Evolutionary conservation across 192 early-diverging fungal genomes (phyloP), one percentile per base, ranked within the genome.

Genomic region (Coemansia sp.): DNA sequence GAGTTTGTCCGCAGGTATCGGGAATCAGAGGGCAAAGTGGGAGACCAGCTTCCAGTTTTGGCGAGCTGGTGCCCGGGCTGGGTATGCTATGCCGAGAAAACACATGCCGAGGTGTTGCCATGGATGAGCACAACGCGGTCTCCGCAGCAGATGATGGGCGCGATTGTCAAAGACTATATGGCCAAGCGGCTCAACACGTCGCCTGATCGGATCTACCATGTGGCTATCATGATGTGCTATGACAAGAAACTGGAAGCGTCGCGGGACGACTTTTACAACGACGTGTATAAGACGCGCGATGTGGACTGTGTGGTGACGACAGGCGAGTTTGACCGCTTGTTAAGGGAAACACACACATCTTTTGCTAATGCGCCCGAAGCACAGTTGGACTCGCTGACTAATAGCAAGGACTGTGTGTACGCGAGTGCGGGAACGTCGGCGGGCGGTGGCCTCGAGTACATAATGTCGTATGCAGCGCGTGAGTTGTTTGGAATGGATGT

Each of bases 61-160:
- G 86, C 86, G 14, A 88, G 86, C 43, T 76, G 85, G 56, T 88
- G 86, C 56, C 86, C 87, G 52, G 94, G 96, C 12, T 99, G 95
- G 95, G 92, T 99, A 23, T 99, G 97, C 79, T 99, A 99, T 64
- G 94, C 94, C 11, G 97, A 99, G 81, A 99, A 98, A 79, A 98
- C 97, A 0, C 96, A 99, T 63, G 87, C 85, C 14, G 87, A 90
- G 67, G 84, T 95, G 8, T 75, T 99, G 19, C 93, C 94, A 1
- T 87, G 92, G 68, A 91, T 99, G 58, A 91, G 89, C 69, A 85
- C 86, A 29, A 90, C 91, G 4, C 94, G 93, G 67, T 97, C 95
- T n/a, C 95, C 97, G 21, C 97, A 99, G 76, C 96, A 98, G 72
- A 87, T 94, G 50, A 96, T 97, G 93, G 97, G 97, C 12, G 87